A percentile compares a stretch with the other conserved stretches of the same genome.
phyloP scores from a whole-genome alignment of 2,329 filamentous ascomycete genomes.

The Hypoxylon sp. region DNA sequence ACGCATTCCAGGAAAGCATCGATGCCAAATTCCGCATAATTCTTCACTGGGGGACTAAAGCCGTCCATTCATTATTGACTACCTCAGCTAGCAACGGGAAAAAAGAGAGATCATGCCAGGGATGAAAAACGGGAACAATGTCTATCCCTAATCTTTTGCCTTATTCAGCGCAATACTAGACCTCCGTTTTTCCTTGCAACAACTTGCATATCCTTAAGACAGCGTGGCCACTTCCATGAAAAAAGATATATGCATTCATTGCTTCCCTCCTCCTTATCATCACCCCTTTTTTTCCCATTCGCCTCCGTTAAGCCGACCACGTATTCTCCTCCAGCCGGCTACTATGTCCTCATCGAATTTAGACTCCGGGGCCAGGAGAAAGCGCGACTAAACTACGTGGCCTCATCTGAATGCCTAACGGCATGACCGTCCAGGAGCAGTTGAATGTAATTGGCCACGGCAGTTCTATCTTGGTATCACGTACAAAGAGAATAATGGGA shows the following conservation, averaged over 20 bases:
- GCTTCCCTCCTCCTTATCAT: slow-evolving; percentile 5
- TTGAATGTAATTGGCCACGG: slow-evolving; percentile 18
- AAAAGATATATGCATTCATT: slow-evolving; percentile 37
- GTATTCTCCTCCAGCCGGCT: not conserved
- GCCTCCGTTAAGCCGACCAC: slow-evolving; percentile 16
- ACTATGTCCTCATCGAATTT: slow-evolving; percentile 12
- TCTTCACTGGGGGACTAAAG: slow-evolving; percentile 4
- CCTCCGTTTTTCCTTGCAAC: slow-evolving; percentile 20
- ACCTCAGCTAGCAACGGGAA: slow-evolving; percentile 27
- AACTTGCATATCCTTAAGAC: slow-evolving; percentile 14
- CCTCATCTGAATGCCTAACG: slow-evolving; percentile 15
- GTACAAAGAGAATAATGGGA: slow-evolving; percentile 39
- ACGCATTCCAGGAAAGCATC: not conserved
- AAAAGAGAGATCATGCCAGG: slow-evolving; percentile 28
- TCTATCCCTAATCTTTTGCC: slow-evolving; percentile 29
- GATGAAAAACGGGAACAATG: slow-evolving; percentile 34
- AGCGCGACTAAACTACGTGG: slow-evolving; percentile 13
- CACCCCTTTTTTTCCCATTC: slow-evolving; percentile 22
- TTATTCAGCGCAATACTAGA: slow-evolving; percentile 11
- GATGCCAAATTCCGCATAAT: slow-evolving; percentile 7
- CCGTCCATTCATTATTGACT: slow-evolving; percentile 30
- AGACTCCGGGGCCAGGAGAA: slow-evolving; percentile 13
- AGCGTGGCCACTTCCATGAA: slow-evolving; percentile 2
- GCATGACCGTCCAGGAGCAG: slow-evolving; percentile 12
- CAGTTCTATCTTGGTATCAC: slow-evolving; percentile 45